Percentiles rank a stretch among this genome's conserved stretches.
phyloP scores from a whole-genome alignment of 768 basidiomycete genomes.

The Russula olivacea region DNA sequence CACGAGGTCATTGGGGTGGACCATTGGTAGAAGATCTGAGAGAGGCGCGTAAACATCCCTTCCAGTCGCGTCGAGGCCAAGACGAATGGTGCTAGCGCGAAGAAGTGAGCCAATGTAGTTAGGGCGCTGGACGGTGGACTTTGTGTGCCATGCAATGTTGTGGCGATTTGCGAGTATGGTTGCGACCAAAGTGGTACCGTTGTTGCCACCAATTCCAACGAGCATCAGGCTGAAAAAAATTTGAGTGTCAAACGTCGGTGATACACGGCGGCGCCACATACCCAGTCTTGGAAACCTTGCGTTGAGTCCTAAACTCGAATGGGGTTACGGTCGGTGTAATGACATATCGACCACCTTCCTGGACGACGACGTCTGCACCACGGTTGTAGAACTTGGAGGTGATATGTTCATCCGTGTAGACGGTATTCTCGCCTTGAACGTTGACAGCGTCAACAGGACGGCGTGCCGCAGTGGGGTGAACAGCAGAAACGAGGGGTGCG shows the following conservation, averaged over 20 bases:
- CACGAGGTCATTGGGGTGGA: constrained; percentile 96
- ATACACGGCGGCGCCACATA: constrained; percentile 31
- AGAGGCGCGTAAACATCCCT: constrained; percentile 92
- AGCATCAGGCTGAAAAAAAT: constrained; percentile 72
- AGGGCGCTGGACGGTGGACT: constrained; percentile 84
- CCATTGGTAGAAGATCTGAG: constrained; percentile 92
- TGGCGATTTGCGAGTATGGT: constrained; percentile 95
- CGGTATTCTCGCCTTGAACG: constrained; percentile 76
- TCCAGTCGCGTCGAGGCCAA: constrained; percentile 74
- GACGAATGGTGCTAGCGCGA: constrained; percentile 89
- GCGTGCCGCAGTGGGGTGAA: constrained; percentile 84
- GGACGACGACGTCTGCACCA: constrained; percentile 60
- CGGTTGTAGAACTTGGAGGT: constrained; percentile 78
- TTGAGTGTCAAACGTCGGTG: constrained; percentile 4
- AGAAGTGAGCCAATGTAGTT: constrained; percentile 98
- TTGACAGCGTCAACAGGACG: constrained; percentile 64
- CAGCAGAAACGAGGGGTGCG: constrained; percentile 58
- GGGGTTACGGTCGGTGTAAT: constrained; percentile 74
- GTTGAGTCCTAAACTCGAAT: constrained; percentile 87
- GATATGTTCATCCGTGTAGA: constrained; percentile 78
- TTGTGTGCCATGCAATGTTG: constrained; percentile 92
- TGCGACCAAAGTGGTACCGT: constrained; percentile 89
- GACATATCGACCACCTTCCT: constrained; percentile 63
- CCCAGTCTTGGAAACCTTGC: constrained; percentile 89
- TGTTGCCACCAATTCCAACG: constrained; percentile 96